Evolutionary conservation across 139 green algal genomes (phyloP).

Genomic region (Asterochloris erici): DNA sequence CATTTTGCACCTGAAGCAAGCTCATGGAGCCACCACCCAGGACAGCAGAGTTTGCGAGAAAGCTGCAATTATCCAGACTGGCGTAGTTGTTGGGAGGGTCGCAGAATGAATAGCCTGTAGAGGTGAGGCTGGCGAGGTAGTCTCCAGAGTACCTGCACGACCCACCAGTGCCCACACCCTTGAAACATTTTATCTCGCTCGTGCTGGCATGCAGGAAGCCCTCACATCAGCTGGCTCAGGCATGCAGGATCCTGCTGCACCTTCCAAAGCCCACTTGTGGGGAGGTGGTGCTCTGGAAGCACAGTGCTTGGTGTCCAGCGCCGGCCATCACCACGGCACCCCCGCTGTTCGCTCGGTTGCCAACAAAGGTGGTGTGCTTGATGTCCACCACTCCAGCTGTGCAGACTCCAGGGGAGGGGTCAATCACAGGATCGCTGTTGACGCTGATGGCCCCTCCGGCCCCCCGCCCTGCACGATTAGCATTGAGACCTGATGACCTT

Average conservation of each 20-base stretch:
- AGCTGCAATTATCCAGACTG: constrained; percentile 2
- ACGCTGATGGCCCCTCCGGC: constrained; percentile 9
- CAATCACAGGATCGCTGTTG: not conserved
- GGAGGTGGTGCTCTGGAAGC: not conserved
- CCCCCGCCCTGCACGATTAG: not conserved
- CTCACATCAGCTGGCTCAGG: too few species aligned
- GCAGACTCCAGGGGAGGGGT: not conserved
- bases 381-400: not conserved
- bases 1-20: not conserved
- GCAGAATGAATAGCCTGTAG: not conserved
- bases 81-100: not conserved
- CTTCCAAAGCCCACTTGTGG: too few species aligned
- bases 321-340: not conserved
- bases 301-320: not conserved
- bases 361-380: not conserved
- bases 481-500: too few species aligned
- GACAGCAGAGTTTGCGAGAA: not conserved
- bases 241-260: too few species aligned
- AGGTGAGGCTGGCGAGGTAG: constrained; percentile 4
- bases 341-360: constrained; percentile 4
- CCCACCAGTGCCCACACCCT: not conserved
- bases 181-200: too few species aligned
- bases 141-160: constrained; percentile 4
- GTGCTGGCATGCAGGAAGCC: too few species aligned
- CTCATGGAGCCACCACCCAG: not conserved